Evolutionary conservation across 495 filamentous ascomycete species (phyloP), one percentile per base, ranked within the genome.

Genomic region (Daldinia grandis): DNA sequence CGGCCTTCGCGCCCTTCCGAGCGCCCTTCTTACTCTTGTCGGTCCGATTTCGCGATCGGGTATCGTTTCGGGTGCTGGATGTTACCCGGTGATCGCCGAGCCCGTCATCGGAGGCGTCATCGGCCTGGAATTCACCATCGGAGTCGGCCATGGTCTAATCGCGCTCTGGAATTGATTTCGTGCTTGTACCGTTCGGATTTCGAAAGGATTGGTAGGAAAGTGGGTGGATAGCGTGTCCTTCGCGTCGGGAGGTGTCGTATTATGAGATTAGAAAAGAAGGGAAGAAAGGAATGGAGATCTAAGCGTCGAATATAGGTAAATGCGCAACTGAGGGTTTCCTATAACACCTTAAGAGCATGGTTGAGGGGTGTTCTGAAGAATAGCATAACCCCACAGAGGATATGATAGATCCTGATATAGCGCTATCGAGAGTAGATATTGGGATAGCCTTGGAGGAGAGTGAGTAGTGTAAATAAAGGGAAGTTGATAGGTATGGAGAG

Each of bases 81-180:
- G 81, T 78, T 35, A 85, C 81, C 70, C 79, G 79, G 74, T 86
- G 81, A 64, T 84, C 80, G 68, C 81, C 81, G 61, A 88, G 84
- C 56, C 95, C 94, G 75, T 93, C 94, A 71, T 93, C 93, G 5
- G 93, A 93, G 59, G 86, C 81, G 58, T 89, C 88, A 35, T 80
- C 83, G 58, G 87, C 90, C 68, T 94, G 86, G 76, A 93, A 97
- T 69, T 97, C 94, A 70, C 90, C 92, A 75, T 98, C 91, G 38
- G 89, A 91, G 80, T 92, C 90, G 44, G 89, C 89, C 90, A 92
- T 92, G 61, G 66, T 71, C 56, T 54, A 58, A 51, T 56, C n/a
- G 1, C 24, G 37, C 5, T 55, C 3, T 21, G 19, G 2, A 19
- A 50, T 42, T 27, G 27, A n/a, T 1, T 53, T 56, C 30, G 53